A percentile compares a stretch with the other conserved stretches of the same genome.
Evolutionary conservation across 345 rosid species (phyloP).

Genomic region (Abelmoschus esculentus): DNA sequence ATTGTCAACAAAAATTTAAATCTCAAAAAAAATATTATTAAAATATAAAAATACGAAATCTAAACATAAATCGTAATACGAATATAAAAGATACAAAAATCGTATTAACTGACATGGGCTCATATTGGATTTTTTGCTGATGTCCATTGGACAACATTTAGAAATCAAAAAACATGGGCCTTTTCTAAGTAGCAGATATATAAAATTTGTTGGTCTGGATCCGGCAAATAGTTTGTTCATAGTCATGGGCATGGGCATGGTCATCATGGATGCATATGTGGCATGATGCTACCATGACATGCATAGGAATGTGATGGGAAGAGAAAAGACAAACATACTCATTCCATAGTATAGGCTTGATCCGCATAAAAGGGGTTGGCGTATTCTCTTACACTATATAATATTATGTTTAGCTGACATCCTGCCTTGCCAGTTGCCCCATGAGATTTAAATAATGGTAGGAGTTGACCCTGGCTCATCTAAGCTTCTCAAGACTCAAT

Average conservation of each 20-base stretch:
- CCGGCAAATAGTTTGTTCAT: background rate
- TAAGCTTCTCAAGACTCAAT: conserved; percentile 16
- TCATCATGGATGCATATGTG: background rate
- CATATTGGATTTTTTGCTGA: background rate
- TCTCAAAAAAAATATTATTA: too few relatives aligned
- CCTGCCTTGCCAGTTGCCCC: background rate
- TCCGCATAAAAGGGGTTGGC: conserved; percentile 22
- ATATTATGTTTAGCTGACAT: conserved; percentile 12
- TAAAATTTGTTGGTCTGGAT: background rate
- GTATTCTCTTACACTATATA: conserved; percentile 12
- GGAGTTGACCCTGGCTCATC: conserved; percentile 2
- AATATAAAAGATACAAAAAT: too few relatives aligned
- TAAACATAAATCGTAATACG: too few relatives aligned
- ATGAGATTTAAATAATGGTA: conserved; percentile 1
- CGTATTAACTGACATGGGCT: background rate
- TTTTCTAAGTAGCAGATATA: too few relatives aligned
- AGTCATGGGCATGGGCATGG: too few relatives aligned
- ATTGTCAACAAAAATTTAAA: too few relatives aligned
- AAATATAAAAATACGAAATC: too few relatives aligned
- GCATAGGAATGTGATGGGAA: background rate
- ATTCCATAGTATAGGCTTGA: conserved; percentile 25
- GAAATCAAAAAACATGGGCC: background rate
- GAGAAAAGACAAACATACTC: conserved; percentile 37
- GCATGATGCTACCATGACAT: background rate
- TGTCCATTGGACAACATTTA: background rate